Conservation (phyloP, 192 early-diverging fungal species). For the Diversispora epigaea region DNA sequence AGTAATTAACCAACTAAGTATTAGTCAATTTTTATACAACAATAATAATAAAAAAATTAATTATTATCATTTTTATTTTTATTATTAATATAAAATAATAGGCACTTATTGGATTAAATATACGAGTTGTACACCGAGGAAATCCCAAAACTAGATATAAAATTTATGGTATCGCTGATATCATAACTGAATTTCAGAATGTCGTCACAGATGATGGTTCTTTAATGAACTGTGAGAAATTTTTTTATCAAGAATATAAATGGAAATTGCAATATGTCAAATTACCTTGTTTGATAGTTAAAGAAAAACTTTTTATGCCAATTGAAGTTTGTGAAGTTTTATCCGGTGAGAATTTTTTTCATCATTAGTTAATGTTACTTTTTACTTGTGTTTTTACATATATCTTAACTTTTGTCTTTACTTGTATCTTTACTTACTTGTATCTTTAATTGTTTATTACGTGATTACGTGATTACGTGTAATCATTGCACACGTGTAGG, state of each 20-base stretch:
- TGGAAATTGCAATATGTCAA: conserved; percentile 68
- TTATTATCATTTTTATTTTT: not conserved
- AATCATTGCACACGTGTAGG: not conserved
- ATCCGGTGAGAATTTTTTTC: conserved; percentile 25
- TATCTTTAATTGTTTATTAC: no score
- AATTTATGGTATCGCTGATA: conserved; percentile 62
- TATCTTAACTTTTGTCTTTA: not conserved
- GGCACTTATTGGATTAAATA: conserved; percentile 48
- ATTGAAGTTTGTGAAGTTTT: conserved; percentile 89
- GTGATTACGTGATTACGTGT: no score
- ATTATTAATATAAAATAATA: conserved; percentile 1
- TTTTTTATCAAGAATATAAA: conserved; percentile 76
- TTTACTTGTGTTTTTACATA: not conserved
- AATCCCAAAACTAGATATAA: conserved; percentile 72
- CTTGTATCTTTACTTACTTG: no score
- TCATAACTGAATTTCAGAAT: conserved; percentile 64
- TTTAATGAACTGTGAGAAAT: conserved; percentile 61
- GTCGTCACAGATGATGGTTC: conserved; percentile 65
- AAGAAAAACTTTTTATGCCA: conserved; percentile 71
- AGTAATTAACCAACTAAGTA: not conserved
- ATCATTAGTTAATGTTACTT: not conserved
- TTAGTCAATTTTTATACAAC: no score
- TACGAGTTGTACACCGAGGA: conserved; percentile 62
- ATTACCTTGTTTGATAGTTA: conserved; percentile 79
- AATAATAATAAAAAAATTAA: no score